These are phyloP conservation scores for Phaffia tasmanica DNA, from an alignment of 768 basidiomycete genomes.

Conservation along the genomic window DNA sequence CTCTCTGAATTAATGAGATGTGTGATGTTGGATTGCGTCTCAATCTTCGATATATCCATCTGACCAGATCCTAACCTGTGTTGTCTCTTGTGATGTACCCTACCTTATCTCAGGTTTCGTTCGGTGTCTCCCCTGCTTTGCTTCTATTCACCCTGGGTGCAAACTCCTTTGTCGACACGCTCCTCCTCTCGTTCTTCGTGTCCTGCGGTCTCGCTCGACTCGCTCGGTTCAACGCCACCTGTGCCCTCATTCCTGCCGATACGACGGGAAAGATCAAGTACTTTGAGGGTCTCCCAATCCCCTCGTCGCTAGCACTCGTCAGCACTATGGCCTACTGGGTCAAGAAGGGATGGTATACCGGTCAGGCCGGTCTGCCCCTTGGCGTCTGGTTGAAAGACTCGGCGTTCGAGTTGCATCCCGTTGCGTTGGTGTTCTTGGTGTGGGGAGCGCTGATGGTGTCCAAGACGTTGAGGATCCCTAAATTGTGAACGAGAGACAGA, in stretches of 20 bases:
- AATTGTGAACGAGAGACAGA: constrained; percentile 19
- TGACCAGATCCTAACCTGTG: constrained; percentile 1
- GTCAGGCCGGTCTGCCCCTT: constrained; percentile 13
- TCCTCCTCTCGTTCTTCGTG: constrained; percentile 76
- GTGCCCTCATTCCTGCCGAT: constrained; percentile 84
- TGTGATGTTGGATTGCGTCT: background rate
- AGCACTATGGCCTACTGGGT: constrained; percentile 69
- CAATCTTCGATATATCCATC: background rate
- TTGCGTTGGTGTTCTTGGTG: constrained; percentile 59
- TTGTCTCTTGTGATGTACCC: background rate
- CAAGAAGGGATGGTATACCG: constrained; percentile 71
- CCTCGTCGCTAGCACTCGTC: constrained; percentile 73
- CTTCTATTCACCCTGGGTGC: constrained; percentile 83
- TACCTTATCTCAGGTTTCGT: constrained; percentile 62
- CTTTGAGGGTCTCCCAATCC: constrained; percentile 97
- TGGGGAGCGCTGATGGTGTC: constrained; percentile 98
- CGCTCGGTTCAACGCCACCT: constrained; percentile 96
- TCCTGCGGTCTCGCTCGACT: constrained; percentile 93
- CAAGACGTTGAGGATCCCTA: constrained; percentile 59
- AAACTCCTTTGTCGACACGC: constrained; percentile 78
- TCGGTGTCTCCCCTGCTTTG: constrained; percentile 93
- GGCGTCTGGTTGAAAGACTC: constrained; percentile 32
- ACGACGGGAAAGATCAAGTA: constrained; percentile 75
- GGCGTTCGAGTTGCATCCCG: constrained; percentile 60
- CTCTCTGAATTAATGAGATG: background rate